A percentile compares a stretch with the other conserved stretches of the same genome.
phyloP scores from a whole-genome alignment of 306 rosid genomes.

The Cucurbita moschata region DNA sequence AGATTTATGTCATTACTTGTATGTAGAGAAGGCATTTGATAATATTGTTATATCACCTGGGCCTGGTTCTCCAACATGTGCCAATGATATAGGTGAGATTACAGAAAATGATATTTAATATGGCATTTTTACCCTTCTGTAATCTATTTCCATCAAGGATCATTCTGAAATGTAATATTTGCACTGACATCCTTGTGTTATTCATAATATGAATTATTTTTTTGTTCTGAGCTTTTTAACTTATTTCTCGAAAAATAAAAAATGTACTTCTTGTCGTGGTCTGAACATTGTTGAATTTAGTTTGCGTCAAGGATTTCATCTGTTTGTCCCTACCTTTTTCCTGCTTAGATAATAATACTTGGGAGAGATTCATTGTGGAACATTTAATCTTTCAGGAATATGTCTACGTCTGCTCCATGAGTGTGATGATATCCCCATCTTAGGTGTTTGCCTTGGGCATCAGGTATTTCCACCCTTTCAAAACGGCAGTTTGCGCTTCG shows the following conservation, averaged over 20 bases:
- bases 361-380: slow-evolving; percentile 6
- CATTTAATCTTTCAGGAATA: slow-evolving; percentile 50
- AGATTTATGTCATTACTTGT: slow-evolving; percentile 53
- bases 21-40: slow-evolving; percentile 80
- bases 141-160: not conserved
- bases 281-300: not conserved
- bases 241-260: not conserved
- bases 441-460: slow-evolving; percentile 97
- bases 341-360: not conserved
- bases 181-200: not conserved
- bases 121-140: not conserved
- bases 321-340: not conserved
- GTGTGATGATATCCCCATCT: slow-evolving; percentile 75
- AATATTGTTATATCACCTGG: slow-evolving; percentile 97
- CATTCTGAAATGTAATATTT: not conserved
- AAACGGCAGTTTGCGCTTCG: not conserved
- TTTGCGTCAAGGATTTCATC: not conserved
- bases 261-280: slow-evolving; percentile 2
- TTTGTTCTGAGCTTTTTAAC: not conserved
- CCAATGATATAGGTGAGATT: slow-evolving; percentile 72
- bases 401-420: slow-evolving; percentile 67
- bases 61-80: slow-evolving; percentile 88
- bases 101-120: not conserved
- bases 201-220: not conserved
- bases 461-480: slow-evolving; percentile 43